Evolutionary conservation across 2,329 filamentous ascomycete genomes (phyloP), one percentile per base, ranked within the genome.

Genomic region (Dendryphion nanum): DNA sequence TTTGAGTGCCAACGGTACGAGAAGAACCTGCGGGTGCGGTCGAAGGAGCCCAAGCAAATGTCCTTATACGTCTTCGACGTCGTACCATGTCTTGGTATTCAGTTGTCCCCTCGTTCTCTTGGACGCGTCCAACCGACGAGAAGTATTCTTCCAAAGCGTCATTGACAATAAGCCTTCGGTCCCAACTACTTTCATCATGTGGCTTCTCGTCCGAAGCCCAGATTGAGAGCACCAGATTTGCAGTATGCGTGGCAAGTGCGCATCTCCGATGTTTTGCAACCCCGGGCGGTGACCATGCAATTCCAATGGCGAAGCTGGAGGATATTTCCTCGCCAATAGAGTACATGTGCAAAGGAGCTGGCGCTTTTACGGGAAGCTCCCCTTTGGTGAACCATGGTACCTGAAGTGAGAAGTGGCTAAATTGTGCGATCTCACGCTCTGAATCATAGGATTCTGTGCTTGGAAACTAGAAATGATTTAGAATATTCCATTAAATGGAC

Each of bases 321-420:
- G 78, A 81, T 36, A 79, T 72, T 51, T 83, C 79, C 45, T 79
- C 76, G 2, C 77, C 79, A 17, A 81, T 53, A 0, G 78, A 81
- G 50, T 76, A 78, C 14, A 68, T 61, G 12, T 65, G 50, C 19
- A 72, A 66, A 10, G 68, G 63, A 13, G 73, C 67, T 7, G 76
- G 72, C 8, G 70, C 57, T 35, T 71, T 69, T 15, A 64, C 45
- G 4, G 69, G 66, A 2, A 72, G 42, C 51, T 82, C 79, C 5
- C 64, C 57, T 8, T 62, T 53, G 2, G 72, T 74, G 55, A 81
- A 82, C 37, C 69, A 54, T 46, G 77, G 78, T 37, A 69, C 69
- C 30, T 68, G 67, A 38, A 82, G 59, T 18, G 62, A 51, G 15
- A 68, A 50, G 19, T 59, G 59, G 23, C 67, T 56, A 67, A 57